phyloP scores from a whole-genome alignment of 2,329 filamentous ascomycete species.

The Aspergillus proliferans region DNA sequence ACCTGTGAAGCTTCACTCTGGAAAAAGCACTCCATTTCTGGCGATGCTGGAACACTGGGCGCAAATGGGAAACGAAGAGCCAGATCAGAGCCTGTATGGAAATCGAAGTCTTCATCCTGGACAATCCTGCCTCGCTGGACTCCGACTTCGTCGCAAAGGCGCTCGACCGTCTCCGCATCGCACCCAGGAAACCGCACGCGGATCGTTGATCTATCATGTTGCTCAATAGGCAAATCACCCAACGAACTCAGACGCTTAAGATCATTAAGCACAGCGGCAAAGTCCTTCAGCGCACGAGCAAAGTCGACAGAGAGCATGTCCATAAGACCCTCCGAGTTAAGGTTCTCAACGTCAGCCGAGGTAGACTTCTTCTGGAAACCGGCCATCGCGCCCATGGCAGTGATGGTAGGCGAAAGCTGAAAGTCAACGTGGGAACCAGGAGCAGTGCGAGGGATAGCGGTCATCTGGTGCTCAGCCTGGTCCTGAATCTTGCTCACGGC shows the following conservation, averaged over 20 bases:
- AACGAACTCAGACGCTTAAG: constrained; percentile 68
- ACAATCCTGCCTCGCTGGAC: constrained; percentile 70
- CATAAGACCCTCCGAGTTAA: constrained; percentile 78
- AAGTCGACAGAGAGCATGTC: constrained; percentile 85
- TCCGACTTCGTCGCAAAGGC: constrained; percentile 79
- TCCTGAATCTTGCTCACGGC: constrained; percentile 69
- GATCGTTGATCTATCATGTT: constrained; percentile 61
- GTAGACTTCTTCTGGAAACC: constrained; percentile 28
- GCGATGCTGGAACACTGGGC: constrained; percentile 49
- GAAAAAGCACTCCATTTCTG: constrained; percentile 39
- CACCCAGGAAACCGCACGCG: constrained; percentile 88
- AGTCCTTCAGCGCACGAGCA: constrained; percentile 74
- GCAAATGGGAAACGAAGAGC: constrained; percentile 84
- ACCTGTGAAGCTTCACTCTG: constrained; percentile 31
- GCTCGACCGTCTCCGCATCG: constrained; percentile 73
- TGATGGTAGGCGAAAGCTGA: constrained; percentile 79
- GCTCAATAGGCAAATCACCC: constrained; percentile 74
- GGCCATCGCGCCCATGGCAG: constrained; percentile 67
- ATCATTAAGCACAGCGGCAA: constrained; percentile 73
- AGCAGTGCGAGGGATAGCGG: constrained; percentile 43
- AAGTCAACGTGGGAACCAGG: constrained; percentile 87
- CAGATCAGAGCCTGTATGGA: constrained; percentile 60
- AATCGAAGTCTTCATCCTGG: constrained; percentile 72
- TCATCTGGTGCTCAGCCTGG: constrained; percentile 63
- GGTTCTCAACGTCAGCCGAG: constrained; percentile 47